Evolutionary conservation across 1,284 basidiomycete genomes (phyloP).

Genomic region (Cryptococcus amylolentus): DNA sequence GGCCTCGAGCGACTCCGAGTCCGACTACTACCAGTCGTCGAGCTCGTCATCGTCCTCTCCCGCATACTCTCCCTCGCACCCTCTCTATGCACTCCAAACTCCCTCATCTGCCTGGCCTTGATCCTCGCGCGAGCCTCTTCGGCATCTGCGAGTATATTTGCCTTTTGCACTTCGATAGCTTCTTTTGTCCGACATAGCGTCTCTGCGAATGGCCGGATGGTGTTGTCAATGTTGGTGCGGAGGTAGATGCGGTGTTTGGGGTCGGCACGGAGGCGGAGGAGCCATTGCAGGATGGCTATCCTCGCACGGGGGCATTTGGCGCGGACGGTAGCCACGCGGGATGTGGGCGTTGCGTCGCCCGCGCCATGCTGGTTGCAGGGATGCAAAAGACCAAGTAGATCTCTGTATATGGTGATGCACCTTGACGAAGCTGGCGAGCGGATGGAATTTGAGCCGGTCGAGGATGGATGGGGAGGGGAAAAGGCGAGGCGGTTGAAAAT

Average conservation of each 20-base stretch:
- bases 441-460: slow-evolving; percentile 29
- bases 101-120: slow-evolving; percentile 4
- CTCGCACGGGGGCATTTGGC: slow-evolving; percentile 61
- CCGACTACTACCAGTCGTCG: slow-evolving; percentile 56
- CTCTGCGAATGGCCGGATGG: slow-evolving; percentile 43
- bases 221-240: slow-evolving; percentile 50
- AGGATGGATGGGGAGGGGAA: slow-evolving; percentile 42
- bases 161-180: slow-evolving; percentile 34
- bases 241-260: slow-evolving; percentile 85
- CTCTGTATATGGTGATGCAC: slow-evolving; percentile 51
- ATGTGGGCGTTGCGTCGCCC: slow-evolving; percentile 18
- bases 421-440: slow-evolving; percentile 50
- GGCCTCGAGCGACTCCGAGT: slow-evolving; percentile 66
- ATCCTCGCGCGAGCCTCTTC: slow-evolving; percentile 29
- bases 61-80: slow-evolving; percentile 16
- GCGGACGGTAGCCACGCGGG: slow-evolving; percentile 27
- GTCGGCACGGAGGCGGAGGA: slow-evolving; percentile 85
- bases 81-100: not conserved
- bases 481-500: slow-evolving; percentile 53
- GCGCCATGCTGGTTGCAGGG: slow-evolving; percentile 29
- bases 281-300: slow-evolving; percentile 75
- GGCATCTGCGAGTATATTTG: slow-evolving; percentile 18
- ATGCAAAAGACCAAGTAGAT: slow-evolving; percentile 51
- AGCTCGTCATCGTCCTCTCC: slow-evolving; percentile 26
- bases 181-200: slow-evolving; percentile 47